phyloP scores from a whole-genome alignment of 306 rosid species.

The Castanea sativa region DNA sequence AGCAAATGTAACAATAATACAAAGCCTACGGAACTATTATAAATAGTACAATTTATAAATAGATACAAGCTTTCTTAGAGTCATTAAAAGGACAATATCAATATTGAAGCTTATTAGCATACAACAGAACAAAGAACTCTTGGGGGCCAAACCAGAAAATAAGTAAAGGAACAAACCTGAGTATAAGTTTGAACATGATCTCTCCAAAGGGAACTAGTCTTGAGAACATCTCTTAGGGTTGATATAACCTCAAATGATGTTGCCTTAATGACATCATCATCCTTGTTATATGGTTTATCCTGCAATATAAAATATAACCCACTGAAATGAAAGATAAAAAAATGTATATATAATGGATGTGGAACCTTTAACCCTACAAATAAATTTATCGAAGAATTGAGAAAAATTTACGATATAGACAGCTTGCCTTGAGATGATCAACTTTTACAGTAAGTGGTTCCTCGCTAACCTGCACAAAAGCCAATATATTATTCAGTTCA shows the following conservation, averaged over 20 bases:
- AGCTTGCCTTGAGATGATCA: slow-evolving; percentile 91
- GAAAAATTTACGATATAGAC: slow-evolving; percentile 11
- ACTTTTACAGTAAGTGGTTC: slow-evolving; percentile 98
- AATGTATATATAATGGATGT: background rate
- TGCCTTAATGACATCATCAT: slow-evolving; percentile 91
- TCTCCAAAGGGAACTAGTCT: slow-evolving; percentile 99
- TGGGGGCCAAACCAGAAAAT: background rate
- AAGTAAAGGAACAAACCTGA: slow-evolving; percentile 54
- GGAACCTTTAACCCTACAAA: background rate
- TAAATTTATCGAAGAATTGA: background rate
- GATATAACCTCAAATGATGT: slow-evolving; percentile 97
- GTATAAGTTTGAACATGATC: slow-evolving; percentile 97
- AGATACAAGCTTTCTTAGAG: background rate
- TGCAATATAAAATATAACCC: slow-evolving; percentile 36
- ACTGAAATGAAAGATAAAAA: background rate
- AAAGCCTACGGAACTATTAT: background rate
- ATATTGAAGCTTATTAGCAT: slow-evolving; percentile 7
- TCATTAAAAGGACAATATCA: background rate
- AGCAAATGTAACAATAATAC: background rate
- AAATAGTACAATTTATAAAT: background rate
- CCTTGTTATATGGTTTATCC: slow-evolving; percentile 91
- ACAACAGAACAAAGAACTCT: slow-evolving; percentile 20
- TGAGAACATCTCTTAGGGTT: slow-evolving; percentile 89
- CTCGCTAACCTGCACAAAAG: slow-evolving; percentile 69
- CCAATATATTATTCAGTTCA: slow-evolving; percentile 7